A percentile compares a stretch with the other conserved stretches of the same genome.
These are phyloP conservation scores for Tricholoma saponaceum DNA, from an alignment of 768 basidiomycete genomes.

Conservation along the genomic window DNA sequence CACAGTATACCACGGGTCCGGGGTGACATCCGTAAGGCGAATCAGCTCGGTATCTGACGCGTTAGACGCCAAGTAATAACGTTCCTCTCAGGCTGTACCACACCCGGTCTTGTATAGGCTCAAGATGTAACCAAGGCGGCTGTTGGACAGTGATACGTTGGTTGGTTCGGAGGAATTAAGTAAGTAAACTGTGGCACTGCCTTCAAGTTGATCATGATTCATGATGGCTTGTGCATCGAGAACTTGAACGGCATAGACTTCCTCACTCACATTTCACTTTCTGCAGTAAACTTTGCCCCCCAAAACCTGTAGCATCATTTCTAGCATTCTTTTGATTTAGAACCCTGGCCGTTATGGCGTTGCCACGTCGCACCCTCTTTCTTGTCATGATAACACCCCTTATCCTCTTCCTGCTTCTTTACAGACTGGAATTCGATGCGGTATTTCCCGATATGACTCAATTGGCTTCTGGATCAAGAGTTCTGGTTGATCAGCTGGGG, in stretches of 20 bases:
- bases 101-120: conserved; percentile 39
- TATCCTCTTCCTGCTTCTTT: conserved; percentile 14
- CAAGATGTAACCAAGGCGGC: conserved; percentile 46
- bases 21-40: conserved; percentile 36
- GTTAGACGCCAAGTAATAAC: background rate
- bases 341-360: background rate
- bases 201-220: too few species aligned
- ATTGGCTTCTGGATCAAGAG: background rate
- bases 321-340: background rate
- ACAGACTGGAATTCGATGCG: conserved; percentile 17
- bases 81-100: too few species aligned
- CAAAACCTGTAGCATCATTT: background rate
- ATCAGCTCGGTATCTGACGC: conserved; percentile 20
- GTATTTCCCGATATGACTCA: conserved; percentile 11
- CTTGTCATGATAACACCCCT: background rate
- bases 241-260: too few species aligned
- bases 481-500: conserved; percentile 6
- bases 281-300: background rate
- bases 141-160: conserved; percentile 13
- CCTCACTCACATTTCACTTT: too few species aligned
- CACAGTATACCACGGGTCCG: conserved; percentile 50
- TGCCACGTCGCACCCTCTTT: conserved; percentile 6
- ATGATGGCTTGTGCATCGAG: too few species aligned
- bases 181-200: too few species aligned
- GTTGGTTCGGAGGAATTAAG: too few species aligned